Evolutionary conservation across 1,284 basidiomycete genomes (phyloP).

Genomic region (Vanrija sp.): DNA sequence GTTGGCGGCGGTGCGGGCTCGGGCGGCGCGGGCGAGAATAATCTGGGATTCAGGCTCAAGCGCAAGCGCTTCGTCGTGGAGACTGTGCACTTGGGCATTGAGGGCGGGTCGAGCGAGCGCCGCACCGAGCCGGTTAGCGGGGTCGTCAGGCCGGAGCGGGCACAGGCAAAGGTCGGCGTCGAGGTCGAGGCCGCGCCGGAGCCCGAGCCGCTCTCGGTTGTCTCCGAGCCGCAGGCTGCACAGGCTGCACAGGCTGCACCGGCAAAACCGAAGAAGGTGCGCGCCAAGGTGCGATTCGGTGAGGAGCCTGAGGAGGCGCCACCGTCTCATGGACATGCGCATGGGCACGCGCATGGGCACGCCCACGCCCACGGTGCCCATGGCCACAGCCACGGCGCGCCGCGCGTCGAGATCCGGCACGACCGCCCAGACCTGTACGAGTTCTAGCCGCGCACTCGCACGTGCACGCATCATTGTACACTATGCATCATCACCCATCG

Average conservation of each 20-base stretch:
- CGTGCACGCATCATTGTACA: not conserved
- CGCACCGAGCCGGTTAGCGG: slow-evolving; percentile 54
- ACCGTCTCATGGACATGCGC: slow-evolving; percentile 10
- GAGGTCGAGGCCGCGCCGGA: not conserved
- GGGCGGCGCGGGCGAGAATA: slow-evolving; percentile 74
- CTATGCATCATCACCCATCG: not conserved
- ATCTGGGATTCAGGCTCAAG: slow-evolving; percentile 89
- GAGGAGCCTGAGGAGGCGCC: slow-evolving; percentile 16
- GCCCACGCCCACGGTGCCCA: slow-evolving; percentile 1
- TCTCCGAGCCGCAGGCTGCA: not conserved
- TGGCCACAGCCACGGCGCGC: slow-evolving; percentile 3
- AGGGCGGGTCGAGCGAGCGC: slow-evolving; percentile 83
- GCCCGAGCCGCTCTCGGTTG: too few species aligned
- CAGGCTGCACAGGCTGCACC: slow-evolving; percentile 1
- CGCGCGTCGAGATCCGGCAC: slow-evolving; percentile 36
- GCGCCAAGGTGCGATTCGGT: slow-evolving; percentile 40
- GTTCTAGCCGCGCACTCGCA: slow-evolving; percentile 32
- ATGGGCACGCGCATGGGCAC: slow-evolving; percentile 16
- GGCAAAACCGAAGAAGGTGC: slow-evolving; percentile 22
- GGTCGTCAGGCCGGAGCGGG: not conserved
- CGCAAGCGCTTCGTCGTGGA: slow-evolving; percentile 83
- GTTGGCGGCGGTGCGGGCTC: slow-evolving; percentile 51
- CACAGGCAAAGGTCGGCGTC: not conserved
- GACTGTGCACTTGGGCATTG: slow-evolving; percentile 86
- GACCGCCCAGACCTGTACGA: slow-evolving; percentile 52